A percentile compares a stretch with the other conserved stretches of the same genome.
These are phyloP conservation scores for Solidago caesia DNA, from an alignment of 129 eudicot species.

Conservation along the genomic window DNA sequence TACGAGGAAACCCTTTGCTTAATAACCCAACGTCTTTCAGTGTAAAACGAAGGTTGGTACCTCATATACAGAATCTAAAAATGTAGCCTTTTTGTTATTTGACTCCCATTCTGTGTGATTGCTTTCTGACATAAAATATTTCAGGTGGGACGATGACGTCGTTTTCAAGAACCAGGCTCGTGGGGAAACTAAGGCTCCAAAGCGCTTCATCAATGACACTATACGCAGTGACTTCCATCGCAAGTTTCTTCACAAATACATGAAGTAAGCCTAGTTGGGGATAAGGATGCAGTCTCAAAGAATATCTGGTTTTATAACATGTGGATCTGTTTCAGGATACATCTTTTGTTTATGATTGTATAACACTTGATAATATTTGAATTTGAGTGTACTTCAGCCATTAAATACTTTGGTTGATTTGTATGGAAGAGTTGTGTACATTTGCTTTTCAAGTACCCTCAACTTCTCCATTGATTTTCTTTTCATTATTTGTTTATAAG, in stretches of 20 bases:
- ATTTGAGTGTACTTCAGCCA: not conserved
- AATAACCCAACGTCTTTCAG: conserved; percentile 67
- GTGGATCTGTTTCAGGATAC: not conserved
- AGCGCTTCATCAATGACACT: conserved; percentile 48
- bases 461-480: not conserved
- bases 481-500: not conserved
- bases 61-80: not conserved
- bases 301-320: conserved; percentile 12
- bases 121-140: conserved; percentile 4
- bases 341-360: conserved; percentile 12
- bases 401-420: conserved; percentile 4
- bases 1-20: conserved; percentile 87
- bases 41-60: conserved; percentile 77
- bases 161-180: conserved; percentile 50
- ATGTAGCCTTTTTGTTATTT: not conserved
- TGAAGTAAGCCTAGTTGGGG: conserved; percentile 27
- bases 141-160: conserved; percentile 53
- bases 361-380: conserved; percentile 17
- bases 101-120: not conserved
- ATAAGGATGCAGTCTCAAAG: conserved; percentile 3
- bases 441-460: conserved; percentile 6
- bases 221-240: conserved; percentile 47
- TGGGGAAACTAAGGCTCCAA: conserved; percentile 39
- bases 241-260: conserved; percentile 47
- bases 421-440: conserved; percentile 23